These are phyloP conservation scores for Auricularia auricula-judae DNA, from an alignment of 768 basidiomycete species.

Conservation along the genomic window DNA sequence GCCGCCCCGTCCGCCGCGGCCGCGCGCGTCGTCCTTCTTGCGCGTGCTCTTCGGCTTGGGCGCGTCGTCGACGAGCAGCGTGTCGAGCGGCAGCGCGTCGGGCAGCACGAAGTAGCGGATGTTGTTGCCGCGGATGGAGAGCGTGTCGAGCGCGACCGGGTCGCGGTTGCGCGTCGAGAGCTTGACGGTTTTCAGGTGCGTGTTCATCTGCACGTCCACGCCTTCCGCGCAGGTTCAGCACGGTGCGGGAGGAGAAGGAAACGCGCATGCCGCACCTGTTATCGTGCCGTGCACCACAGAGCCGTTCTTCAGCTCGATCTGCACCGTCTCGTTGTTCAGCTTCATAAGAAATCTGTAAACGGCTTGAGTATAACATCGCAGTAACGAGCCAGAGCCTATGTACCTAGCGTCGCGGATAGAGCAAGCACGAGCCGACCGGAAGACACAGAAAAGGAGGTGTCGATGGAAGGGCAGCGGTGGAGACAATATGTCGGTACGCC, in stretches of 20 bases:
- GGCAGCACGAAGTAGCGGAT: constrained; percentile 97
- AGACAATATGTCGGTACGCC: too few species aligned
- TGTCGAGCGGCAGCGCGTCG: constrained; percentile 92
- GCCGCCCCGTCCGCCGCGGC: constrained; percentile 44
- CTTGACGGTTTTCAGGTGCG: constrained; percentile 94
- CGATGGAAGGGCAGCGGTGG: too few species aligned
- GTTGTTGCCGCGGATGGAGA: constrained; percentile 94
- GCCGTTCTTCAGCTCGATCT: constrained; percentile 96
- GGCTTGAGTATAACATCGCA: neutral
- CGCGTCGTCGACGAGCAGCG: constrained; percentile 92
- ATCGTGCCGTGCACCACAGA: constrained; percentile 93
- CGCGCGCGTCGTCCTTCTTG: constrained; percentile 67
- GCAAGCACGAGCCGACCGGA: too few species aligned
- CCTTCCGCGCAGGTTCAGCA: constrained; percentile 34
- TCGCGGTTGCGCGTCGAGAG: constrained; percentile 89
- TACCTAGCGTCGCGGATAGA: neutral
- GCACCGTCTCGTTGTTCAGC: constrained; percentile 98
- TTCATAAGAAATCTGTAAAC: constrained; percentile 90
- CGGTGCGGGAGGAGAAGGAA: neutral
- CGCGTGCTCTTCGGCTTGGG: constrained; percentile 90
- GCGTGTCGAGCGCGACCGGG: constrained; percentile 72
- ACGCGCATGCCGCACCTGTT: constrained; percentile 51
- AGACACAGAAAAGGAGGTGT: too few species aligned
- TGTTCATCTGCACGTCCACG: constrained; percentile 99
- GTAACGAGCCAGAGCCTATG: constrained; percentile 8